A percentile compares a stretch with the other conserved stretches of the same genome.
These are phyloP conservation scores for Amphibolis antarctica DNA, from an alignment of 106 monocot species.

Conservation along the genomic window DNA sequence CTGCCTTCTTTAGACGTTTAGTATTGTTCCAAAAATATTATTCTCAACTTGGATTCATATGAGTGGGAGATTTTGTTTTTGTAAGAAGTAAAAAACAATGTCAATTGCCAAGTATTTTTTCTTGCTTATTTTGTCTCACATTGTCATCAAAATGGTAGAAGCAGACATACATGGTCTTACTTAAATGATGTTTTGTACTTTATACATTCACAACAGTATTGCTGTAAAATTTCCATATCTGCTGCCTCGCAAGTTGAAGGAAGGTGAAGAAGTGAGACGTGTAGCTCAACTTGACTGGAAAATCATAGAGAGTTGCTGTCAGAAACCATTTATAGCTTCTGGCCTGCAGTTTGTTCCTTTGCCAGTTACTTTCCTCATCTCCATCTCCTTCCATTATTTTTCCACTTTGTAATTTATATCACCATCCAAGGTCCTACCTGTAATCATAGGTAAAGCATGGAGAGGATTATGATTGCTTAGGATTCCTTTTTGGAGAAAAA, in stretches of 20 bases:
- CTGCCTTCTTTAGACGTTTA: too few species aligned
- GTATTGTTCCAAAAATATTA: not conserved
- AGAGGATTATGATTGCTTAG: slow-evolving; percentile 82
- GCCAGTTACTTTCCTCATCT: slow-evolving; percentile 39
- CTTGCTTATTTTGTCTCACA: not conserved
- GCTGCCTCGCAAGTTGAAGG: slow-evolving; percentile 61
- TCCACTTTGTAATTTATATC: not conserved
- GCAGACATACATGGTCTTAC: too few species aligned
- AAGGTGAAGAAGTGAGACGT: slow-evolving; percentile 80
- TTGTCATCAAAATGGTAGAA: not conserved
- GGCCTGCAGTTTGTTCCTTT: slow-evolving; percentile 90
- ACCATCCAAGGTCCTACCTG: not conserved
- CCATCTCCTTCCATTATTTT: not conserved
- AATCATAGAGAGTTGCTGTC: slow-evolving; percentile 51
- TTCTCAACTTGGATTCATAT: not conserved
- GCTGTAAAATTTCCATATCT: slow-evolving; percentile 65
- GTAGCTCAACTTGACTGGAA: slow-evolving; percentile 95
- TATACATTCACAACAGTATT: slow-evolving; percentile 34
- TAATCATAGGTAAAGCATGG: slow-evolving; percentile 79
- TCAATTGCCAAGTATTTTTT: not conserved
- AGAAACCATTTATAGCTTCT: slow-evolving; percentile 66
- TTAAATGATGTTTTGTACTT: not conserved
- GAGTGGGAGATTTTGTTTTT: not conserved
- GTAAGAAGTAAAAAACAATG: not conserved
- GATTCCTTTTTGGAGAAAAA: slow-evolving; percentile 83